Evolutionary conservation across 2,329 filamentous ascomycete genomes (phyloP), one percentile per base, ranked within the genome.

Genomic region (Nemania sp.): DNA sequence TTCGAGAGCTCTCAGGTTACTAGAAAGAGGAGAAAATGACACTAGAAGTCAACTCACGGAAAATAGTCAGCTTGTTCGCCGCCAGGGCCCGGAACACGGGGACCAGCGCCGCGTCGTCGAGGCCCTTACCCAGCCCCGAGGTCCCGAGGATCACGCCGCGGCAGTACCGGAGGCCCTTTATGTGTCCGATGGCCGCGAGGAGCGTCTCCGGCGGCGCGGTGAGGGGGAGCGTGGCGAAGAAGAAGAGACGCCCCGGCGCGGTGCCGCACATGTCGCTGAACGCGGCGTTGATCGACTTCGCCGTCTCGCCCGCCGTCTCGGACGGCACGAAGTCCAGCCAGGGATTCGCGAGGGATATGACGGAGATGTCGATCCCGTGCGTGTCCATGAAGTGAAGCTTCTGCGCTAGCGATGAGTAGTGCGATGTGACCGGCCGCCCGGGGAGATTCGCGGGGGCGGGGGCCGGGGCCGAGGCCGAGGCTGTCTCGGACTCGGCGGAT

Each of bases 81-180:
- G 91, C 85, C 1, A 97, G 76, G 0, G 88, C 87, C 11, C 81
- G 74, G 75, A 92, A 91, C 11, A 97, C 82, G 0, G 89, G 87
- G 37, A 94, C 82, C 25, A 97, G 77, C 0, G 78, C 76, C 2
- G 84, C 81, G 74, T 97, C 93, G 72, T 97, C 93, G 1, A 97
- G 81, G 0, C 93, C 92, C 11, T 83, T 79, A 0, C 92, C 92
- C 0, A 96, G 79, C 0, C 93, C 93, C 0, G 89, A 87, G 0
- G 93, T 97, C 1, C 93, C 92, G 68, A 97, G 85, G 64, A 97
- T 92, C 12, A 97, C 85, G n/a, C 93, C 93, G 2, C 91, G 84
- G 74, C 91, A 89, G 75, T 89, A 86, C 55, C 81, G 82, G 46
- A 96, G 79, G 0, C 71, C 73, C 25, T 78, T 79, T 37, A 95